phyloP scores from a whole-genome alignment of 2,329 filamentous ascomycete species.

The Xylariaceae sp. region DNA sequence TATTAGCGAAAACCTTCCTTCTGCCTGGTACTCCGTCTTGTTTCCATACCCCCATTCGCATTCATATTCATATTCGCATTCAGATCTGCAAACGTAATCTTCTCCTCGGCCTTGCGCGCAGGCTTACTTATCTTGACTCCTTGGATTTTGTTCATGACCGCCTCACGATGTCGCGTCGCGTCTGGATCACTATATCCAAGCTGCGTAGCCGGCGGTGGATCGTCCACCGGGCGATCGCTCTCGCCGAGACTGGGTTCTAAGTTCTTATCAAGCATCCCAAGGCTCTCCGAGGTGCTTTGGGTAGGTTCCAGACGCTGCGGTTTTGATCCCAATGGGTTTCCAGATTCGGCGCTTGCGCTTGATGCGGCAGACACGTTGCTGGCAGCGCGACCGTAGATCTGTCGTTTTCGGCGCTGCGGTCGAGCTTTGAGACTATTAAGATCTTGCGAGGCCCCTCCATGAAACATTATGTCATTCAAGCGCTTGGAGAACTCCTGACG shows the following conservation, averaged over 20 bases:
- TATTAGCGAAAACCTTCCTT: background rate
- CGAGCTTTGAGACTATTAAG: conserved; percentile 12
- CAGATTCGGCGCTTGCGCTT: conserved; percentile 39
- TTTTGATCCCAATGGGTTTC: conserved; percentile 12
- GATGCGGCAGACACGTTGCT: conserved; percentile 54
- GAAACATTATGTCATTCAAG: conserved; percentile 20
- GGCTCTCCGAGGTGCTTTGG: conserved; percentile 5
- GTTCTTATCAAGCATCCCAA: conserved; percentile 10
- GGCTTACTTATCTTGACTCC: conserved; percentile 3
- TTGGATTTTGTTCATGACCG: conserved; percentile 20
- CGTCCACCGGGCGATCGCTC: conserved; percentile 5
- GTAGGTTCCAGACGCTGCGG: conserved; percentile 9
- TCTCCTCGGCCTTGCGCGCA: conserved; percentile 3
- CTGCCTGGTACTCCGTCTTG: conserved; percentile 15
- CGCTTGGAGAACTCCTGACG: conserved; percentile 23
- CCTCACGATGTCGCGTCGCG: conserved; percentile 32
- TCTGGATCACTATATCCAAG: conserved; percentile 50
- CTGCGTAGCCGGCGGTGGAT: conserved; percentile 44
- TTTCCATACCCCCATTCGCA: background rate
- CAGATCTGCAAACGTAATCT: conserved; percentile 3
- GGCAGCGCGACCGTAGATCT: conserved; percentile 53
- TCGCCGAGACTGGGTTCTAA: conserved; percentile 11
- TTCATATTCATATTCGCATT: conserved; percentile 1
- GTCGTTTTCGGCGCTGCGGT: conserved; percentile 34
- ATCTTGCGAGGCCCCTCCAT: background rate